phyloP scores from a whole-genome alignment of 1,139 yeast genomes.

The Candida pseudoviswanathii region DNA sequence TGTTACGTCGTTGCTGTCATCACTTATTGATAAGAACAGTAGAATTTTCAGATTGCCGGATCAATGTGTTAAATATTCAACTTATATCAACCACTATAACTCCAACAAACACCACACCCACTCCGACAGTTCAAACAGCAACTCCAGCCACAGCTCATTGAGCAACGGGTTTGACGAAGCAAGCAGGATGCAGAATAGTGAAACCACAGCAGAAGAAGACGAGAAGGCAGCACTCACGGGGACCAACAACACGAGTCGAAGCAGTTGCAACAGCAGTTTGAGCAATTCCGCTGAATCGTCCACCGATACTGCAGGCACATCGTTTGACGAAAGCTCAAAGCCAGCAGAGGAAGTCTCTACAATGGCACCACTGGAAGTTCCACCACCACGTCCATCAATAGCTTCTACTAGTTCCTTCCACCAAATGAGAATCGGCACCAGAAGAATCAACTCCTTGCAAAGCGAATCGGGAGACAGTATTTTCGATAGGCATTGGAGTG shows the following conservation, averaged over 20 bases:
- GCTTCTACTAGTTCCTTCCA: not conserved
- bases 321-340: not conserved
- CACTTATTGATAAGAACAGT: slow-evolving; percentile 6
- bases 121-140: slow-evolving; percentile 19
- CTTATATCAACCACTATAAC: slow-evolving; percentile 17
- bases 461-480: slow-evolving; percentile 7
- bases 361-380: not conserved
- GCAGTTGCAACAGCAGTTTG: slow-evolving; percentile 1
- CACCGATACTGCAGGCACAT: not conserved
- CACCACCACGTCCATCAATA: not conserved
- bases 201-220: slow-evolving; percentile 1
- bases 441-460: slow-evolving; percentile 6
- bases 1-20: not conserved
- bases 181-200: not conserved
- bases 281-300: not conserved
- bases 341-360: not conserved
- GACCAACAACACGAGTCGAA: not conserved
- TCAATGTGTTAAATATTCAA: slow-evolving; percentile 16
- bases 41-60: slow-evolving; percentile 9
- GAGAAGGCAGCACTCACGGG: not conserved
- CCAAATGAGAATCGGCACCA: not conserved
- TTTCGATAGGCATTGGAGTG: slow-evolving; percentile 3
- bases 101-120: slow-evolving; percentile 1
- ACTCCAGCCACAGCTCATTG: slow-evolving; percentile 27
- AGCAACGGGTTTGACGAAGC: slow-evolving; percentile 24